These are phyloP conservation scores for Haplosporangium gracile DNA, from an alignment of 192 early-diverging fungal genomes.

Conservation along the genomic window DNA sequence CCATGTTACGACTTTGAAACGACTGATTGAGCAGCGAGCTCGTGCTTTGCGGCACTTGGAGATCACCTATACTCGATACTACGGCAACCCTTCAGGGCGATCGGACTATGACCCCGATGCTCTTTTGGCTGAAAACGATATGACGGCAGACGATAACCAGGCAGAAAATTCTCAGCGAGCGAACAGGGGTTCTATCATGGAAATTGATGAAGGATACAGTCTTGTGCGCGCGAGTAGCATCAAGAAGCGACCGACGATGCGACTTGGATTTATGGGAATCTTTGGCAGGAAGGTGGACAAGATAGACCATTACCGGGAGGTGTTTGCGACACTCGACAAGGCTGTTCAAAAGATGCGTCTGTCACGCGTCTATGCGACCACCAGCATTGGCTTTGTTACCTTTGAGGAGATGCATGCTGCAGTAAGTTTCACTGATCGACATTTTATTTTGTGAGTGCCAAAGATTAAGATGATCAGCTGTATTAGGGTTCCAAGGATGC, in stretches of 20 bases:
- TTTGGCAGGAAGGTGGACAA: constrained; percentile 74
- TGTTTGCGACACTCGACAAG: constrained; percentile 70
- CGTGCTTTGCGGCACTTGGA: constrained; percentile 68
- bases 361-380: constrained; percentile 56
- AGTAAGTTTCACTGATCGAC: constrained; percentile 49
- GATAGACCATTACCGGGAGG: constrained; percentile 71
- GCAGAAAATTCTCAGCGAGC: neutral
- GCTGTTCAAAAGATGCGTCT: constrained; percentile 63
- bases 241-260: constrained; percentile 58
- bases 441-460: neutral
- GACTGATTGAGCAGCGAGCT: constrained; percentile 68
- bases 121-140: constrained; percentile 56
- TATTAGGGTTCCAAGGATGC: neutral
- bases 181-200: neutral
- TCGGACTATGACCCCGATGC: constrained; percentile 71
- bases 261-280: constrained; percentile 59
- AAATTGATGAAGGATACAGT: neutral
- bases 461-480: neutral
- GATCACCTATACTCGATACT: constrained; percentile 66
- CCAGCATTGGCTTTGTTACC: constrained; percentile 84
- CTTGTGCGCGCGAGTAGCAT: neutral
- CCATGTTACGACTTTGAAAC: constrained; percentile 68
- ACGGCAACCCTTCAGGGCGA: constrained; percentile 79
- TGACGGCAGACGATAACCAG: neutral
- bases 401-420: constrained; percentile 78